Conservation (phyloP, 169 alveolate genomes). For the Neospora caninum region DNA sequence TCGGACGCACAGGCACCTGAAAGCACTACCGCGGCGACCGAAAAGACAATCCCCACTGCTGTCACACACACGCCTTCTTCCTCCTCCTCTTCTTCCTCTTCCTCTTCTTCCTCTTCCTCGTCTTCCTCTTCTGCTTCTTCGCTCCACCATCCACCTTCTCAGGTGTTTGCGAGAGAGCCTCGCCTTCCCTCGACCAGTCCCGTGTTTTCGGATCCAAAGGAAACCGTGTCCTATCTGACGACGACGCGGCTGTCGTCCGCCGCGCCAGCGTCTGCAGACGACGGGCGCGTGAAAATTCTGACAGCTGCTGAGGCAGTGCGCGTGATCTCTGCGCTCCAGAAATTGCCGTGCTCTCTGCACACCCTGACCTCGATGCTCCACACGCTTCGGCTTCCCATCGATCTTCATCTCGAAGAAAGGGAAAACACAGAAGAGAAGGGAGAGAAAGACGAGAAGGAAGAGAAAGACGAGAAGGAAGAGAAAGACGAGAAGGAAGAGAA, state of each 20-base stretch:
- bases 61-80: too few species aligned
- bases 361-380: neutral
- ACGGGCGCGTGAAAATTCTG: neutral
- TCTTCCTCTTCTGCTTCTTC: too few species aligned
- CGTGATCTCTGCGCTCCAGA: neutral
- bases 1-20: too few species aligned
- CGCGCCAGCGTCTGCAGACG: neutral
- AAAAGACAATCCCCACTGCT: too few species aligned
- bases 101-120: too few species aligned
- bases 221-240: neutral
- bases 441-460: neutral
- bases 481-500: neutral
- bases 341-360: neutral
- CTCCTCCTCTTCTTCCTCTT: too few species aligned
- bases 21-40: too few species aligned
- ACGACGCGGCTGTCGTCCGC: conserved; percentile 3
- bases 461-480: neutral
- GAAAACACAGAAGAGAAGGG: neutral
- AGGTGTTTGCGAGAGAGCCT: too few species aligned
- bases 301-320: neutral
- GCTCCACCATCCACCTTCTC: too few species aligned
- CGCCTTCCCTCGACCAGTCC: too few species aligned
- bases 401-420: neutral
- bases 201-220: neutral
- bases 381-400: neutral